phyloP scores from a whole-genome alignment of 192 early-diverging fungal genomes.

The Obelidium mucronatum region DNA sequence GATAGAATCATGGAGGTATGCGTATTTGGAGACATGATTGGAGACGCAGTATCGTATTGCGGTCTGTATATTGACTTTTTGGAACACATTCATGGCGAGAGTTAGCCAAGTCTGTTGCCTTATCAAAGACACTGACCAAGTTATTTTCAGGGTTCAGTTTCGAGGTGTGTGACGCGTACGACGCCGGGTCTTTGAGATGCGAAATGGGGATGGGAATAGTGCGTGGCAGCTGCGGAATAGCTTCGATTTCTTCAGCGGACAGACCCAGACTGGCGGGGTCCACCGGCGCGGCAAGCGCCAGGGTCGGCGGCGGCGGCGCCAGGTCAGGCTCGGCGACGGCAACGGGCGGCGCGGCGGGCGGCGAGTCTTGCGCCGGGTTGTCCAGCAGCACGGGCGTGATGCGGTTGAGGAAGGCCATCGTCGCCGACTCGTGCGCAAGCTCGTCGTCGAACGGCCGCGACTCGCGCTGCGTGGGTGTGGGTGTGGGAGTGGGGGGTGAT shows the following conservation, averaged over 20 bases:
- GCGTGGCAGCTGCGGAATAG: neutral
- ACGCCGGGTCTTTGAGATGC: conserved; percentile 48
- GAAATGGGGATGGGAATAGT: conserved; percentile 31
- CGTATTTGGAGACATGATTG: conserved; percentile 46
- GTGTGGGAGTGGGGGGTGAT: neutral
- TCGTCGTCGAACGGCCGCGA: conserved; percentile 34
- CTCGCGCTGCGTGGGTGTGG: conserved; percentile 5
- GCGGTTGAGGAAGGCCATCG: conserved; percentile 22
- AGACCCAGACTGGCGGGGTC: neutral
- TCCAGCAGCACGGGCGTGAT: conserved; percentile 3
- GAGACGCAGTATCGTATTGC: conserved; percentile 31
- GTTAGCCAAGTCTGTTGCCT: too few relatives aligned
- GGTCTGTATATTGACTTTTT: conserved; percentile 16
- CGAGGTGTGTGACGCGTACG: conserved; percentile 47
- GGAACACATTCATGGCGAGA: neutral
- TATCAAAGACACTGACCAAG: neutral
- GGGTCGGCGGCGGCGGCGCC: neutral
- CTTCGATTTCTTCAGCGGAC: neutral
- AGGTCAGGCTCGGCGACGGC: too few relatives aligned
- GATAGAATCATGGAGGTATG: conserved; percentile 27
- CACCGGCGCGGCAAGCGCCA: neutral
- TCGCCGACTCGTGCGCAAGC: conserved; percentile 31
- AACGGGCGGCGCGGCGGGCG: neutral
- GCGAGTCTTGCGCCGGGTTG: neutral
- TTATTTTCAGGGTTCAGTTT: conserved; percentile 54